Base-by-base conservation (phyloP, 2,329 filamentous ascomycete genomes). In the Hypoxylon sp. region DNA sequence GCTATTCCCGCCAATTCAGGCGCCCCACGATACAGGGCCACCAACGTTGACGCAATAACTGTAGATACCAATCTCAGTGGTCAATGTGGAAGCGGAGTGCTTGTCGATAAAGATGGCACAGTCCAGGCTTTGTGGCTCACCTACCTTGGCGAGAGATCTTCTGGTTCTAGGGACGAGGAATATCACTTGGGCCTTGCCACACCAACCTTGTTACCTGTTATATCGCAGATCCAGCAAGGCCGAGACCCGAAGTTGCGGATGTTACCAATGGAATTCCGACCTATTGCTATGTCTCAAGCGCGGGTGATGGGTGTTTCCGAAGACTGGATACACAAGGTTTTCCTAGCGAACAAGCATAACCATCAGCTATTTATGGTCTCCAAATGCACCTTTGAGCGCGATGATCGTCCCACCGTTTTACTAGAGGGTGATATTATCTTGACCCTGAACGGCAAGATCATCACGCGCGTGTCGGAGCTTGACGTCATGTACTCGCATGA, bases 281-380 rank as follows among this genome's bases (percentile, higher is more conserved):
- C 96, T 10, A 93, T 99, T 31, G 94, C 97, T 76, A 98, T 99
- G 95, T 92, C 92, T 42, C 96, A 99, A 81, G 95, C 93, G 15
- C 92, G 94, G 39, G 93, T 98, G 72, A 98, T 99, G 94, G 96
- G 96, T 8, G 93, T 98, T 0, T 93, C 93, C 0, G 94, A 98
- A 75, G 91, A 97, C 69, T 98, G 95, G 96, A 97, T 99, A 75
- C 87, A 93, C 74, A 92, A 93, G 80, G 95, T 98, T 1, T 91
- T 96, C 58, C 85, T 90, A 72, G 93, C 93, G 69, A 98, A 99
- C 79, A 92, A 93, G 42, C 91, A 96, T 55, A 92, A 94, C 64
- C 96, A 99, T 78, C 96, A 99, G 81, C 88, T 99, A 39, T 99
- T 99, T 84, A 98, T 99, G 92, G 93, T 99, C 31, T 92, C 93